Conservation (phyloP, 306 rosid genomes). For the Ormosia emarginata region DNA sequence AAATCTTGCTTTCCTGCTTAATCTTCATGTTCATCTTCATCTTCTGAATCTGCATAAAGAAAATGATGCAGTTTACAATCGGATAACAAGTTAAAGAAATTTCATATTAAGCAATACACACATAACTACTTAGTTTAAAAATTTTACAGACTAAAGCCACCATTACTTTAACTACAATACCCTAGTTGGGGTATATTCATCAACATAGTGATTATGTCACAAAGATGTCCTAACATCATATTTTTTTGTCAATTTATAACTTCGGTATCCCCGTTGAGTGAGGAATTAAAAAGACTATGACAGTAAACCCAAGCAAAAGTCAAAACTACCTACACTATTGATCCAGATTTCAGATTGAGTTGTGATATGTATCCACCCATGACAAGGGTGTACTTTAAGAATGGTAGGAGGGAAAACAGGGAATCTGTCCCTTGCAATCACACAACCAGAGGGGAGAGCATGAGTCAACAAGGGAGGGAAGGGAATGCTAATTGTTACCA, state of each 20-base stretch:
- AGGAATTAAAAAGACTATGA: background rate
- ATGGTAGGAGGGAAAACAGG: too few relatives aligned
- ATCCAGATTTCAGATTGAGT: constrained; percentile 5
- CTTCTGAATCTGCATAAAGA: constrained; percentile 75
- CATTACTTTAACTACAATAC: background rate
- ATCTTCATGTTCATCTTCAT: constrained; percentile 87
- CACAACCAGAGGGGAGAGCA: too few relatives aligned
- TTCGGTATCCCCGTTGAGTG: background rate
- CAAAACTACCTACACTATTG: background rate
- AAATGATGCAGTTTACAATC: constrained; percentile 11
- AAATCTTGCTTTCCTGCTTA: constrained; percentile 41
- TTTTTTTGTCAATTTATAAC: background rate
- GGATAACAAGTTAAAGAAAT: background rate
- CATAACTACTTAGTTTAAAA: background rate
- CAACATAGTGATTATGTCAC: background rate
- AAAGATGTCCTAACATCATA: constrained; percentile 2
- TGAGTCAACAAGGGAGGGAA: too few relatives aligned
- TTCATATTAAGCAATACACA: background rate
- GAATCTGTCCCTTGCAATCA: too few relatives aligned
- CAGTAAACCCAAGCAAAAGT: background rate
- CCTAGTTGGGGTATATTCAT: background rate
- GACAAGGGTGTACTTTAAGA: too few relatives aligned
- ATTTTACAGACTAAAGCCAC: background rate
- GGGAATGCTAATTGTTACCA: too few relatives aligned
- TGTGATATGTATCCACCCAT: background rate